A percentile compares a stretch with the other conserved stretches of the same genome.
Evolutionary conservation across 2,329 filamentous ascomycete species (phyloP).

Genomic region (Stachybotrys chlorohalonatus): DNA sequence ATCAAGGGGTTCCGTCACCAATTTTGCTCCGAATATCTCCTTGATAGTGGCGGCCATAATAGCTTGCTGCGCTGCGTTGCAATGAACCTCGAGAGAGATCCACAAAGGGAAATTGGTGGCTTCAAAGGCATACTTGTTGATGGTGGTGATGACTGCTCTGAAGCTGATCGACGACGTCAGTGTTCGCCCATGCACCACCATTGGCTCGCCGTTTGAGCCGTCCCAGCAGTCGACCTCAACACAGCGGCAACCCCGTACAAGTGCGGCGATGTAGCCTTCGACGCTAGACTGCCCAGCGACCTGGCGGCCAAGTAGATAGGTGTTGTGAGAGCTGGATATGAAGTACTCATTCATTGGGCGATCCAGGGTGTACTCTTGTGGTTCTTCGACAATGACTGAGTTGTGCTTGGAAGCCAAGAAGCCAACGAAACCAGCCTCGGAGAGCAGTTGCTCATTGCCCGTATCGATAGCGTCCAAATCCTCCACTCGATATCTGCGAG

Average conservation of each 20-base stretch:
- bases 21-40: conserved; percentile 68
- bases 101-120: conserved; percentile 84
- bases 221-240: conserved; percentile 99
- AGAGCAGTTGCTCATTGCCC: conserved; percentile 51
- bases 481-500: conserved; percentile 46
- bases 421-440: conserved; percentile 65
- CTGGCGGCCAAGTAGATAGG: conserved; percentile 86
- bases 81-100: conserved; percentile 94
- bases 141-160: conserved; percentile 81
- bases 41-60: conserved; percentile 88
- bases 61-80: conserved; percentile 70
- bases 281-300: conserved; percentile 85
- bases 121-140: conserved; percentile 89
- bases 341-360: conserved; percentile 93
- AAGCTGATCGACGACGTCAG: conserved; percentile 86
- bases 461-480: conserved; percentile 27
- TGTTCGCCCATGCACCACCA: conserved; percentile 85
- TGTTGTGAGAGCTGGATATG: conserved; percentile 98
- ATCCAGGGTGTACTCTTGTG: conserved; percentile 58
- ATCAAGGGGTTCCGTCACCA: conserved; percentile 69
- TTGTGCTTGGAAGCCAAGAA: conserved; percentile 72
- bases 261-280: conserved; percentile 85
- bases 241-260: conserved; percentile 85
- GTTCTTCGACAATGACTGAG: conserved; percentile 51
- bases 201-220: conserved; percentile 74